Conservation (phyloP, 176 grass and related monocot species). For the Themeda triandra region DNA sequence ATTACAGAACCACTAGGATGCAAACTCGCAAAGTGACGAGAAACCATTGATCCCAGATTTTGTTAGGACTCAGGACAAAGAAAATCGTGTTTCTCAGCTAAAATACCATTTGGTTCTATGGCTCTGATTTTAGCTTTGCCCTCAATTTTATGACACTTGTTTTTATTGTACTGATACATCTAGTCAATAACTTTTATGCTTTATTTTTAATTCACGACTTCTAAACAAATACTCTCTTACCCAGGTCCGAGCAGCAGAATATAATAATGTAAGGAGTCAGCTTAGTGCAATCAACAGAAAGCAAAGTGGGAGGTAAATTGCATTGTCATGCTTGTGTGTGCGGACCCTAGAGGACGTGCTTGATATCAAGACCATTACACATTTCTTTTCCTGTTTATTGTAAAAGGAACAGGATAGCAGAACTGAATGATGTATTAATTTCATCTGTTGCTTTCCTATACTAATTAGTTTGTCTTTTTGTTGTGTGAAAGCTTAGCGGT, state of each 20-base stretch:
- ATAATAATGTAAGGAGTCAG: conserved; percentile 93
- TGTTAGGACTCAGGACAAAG: neutral
- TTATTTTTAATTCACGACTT: neutral
- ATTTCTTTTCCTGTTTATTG: neutral
- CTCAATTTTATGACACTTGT: neutral
- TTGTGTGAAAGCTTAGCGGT: conserved; percentile 68
- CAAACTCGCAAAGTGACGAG: neutral
- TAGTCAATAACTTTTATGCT: neutral
- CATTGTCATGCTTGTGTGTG: neutral
- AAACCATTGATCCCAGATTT: neutral
- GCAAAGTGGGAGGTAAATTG: conserved; percentile 87
- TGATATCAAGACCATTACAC: neutral
- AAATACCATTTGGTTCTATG: neutral
- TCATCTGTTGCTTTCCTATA: neutral
- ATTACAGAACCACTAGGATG: neutral
- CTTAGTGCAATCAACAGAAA: conserved; percentile 95
- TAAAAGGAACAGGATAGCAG: neutral
- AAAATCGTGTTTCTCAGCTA: neutral
- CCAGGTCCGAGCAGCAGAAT: conserved; percentile 77
- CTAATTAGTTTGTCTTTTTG: neutral
- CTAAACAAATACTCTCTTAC: neutral
- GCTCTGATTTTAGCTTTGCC: neutral
- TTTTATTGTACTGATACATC: neutral
- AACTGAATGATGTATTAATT: neutral
- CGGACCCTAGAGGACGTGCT: neutral